A percentile compares a stretch with the other conserved stretches of the same genome.
Evolutionary conservation across 2,329 filamentous ascomycete genomes (phyloP).

Genomic region (Curvularia sp.): DNA sequence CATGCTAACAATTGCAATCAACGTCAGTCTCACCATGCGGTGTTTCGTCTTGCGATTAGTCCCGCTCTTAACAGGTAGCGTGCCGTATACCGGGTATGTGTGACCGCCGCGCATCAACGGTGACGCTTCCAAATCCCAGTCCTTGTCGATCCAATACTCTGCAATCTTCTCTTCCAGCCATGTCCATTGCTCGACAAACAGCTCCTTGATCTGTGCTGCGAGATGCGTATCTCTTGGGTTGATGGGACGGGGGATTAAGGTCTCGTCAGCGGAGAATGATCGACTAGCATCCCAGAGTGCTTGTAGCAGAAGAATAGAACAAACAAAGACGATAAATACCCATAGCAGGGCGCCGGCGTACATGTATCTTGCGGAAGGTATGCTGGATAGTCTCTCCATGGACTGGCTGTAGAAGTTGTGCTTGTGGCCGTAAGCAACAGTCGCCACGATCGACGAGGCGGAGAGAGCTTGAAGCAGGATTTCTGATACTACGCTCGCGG

Average conservation of each 20-base stretch:
- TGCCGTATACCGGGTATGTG: constrained; percentile 21
- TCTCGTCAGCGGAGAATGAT: too few species aligned
- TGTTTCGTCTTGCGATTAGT: constrained; percentile 6
- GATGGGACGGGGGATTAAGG: not conserved
- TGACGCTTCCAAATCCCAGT: constrained; percentile 15
- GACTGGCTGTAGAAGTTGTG: constrained; percentile 38
- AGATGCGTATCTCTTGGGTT: not conserved
- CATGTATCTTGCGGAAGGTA: constrained; percentile 33
- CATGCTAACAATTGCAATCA: constrained; percentile 22
- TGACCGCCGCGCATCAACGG: constrained; percentile 10
- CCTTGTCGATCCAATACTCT: constrained; percentile 15
- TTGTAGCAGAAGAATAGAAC: constrained; percentile 15
- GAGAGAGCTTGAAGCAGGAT: constrained; percentile 35
- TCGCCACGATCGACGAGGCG: constrained; percentile 32
- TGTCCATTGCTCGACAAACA: constrained; percentile 8
- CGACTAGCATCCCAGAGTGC: not conserved
- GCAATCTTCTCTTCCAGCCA: constrained; percentile 14
- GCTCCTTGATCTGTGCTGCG: constrained; percentile 7
- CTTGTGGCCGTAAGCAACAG: constrained; percentile 35
- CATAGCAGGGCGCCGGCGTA: constrained; percentile 42
- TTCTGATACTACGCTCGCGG: constrained; percentile 36
- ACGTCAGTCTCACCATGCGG: constrained; percentile 17
- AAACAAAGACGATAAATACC: constrained; percentile 24
- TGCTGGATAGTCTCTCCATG: constrained; percentile 21
- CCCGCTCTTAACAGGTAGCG: constrained; percentile 12